Evolutionary conservation across 2,329 filamentous ascomycete species (phyloP).

Genomic region (Grosmannia serpens): DNA sequence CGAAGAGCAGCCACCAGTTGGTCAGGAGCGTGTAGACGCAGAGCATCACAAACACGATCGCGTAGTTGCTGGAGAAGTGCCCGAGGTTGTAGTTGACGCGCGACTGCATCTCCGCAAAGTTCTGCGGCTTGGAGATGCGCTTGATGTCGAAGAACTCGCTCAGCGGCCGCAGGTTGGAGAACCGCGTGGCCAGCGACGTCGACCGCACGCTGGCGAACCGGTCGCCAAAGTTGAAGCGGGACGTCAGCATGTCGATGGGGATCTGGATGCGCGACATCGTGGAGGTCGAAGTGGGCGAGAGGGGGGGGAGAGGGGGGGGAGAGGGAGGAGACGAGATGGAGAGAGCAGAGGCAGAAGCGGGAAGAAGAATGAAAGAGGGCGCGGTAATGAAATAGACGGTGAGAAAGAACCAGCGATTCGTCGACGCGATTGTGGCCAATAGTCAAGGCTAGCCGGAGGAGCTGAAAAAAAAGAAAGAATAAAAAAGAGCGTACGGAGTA

Average conservation of each 20-base stretch:
- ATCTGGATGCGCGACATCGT: slow-evolving; percentile 82
- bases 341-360: not conserved
- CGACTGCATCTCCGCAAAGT: slow-evolving; percentile 79
- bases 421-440: not conserved
- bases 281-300: not conserved
- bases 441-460: no score
- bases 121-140: slow-evolving; percentile 84
- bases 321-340: not conserved
- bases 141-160: slow-evolving; percentile 95
- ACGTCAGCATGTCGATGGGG: slow-evolving; percentile 82
- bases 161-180: slow-evolving; percentile 83
- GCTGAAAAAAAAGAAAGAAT: no score
- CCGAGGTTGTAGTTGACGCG: slow-evolving; percentile 94
- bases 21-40: slow-evolving; percentile 90
- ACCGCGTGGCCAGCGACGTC: slow-evolving; percentile 68
- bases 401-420: not conserved
- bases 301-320: not conserved
- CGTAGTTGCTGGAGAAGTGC: slow-evolving; percentile 98
- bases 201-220: slow-evolving; percentile 76
- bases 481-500: no score
- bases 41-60: slow-evolving; percentile 85
- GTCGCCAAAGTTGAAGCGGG: slow-evolving; percentile 73
- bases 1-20: slow-evolving; percentile 77
- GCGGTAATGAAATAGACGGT: not conserved
- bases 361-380: not conserved